Base-by-base conservation (phyloP, 2,329 filamentous ascomycete genomes). In the Aspergillus aculeatus region DNA sequence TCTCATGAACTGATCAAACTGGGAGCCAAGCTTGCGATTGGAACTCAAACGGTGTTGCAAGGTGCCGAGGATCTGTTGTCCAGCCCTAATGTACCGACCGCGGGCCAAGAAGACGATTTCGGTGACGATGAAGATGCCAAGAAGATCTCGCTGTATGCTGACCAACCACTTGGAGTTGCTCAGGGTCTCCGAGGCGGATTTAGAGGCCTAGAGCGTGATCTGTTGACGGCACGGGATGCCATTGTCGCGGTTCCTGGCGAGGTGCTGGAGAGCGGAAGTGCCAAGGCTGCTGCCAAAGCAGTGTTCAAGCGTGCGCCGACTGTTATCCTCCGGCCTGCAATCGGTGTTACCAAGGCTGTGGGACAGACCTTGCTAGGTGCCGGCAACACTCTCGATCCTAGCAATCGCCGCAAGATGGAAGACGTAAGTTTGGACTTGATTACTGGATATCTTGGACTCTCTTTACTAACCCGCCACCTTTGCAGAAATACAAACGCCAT, bases 181-280 rank as follows among this genome's bases (percentile, higher is more conserved):
- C 91, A 96, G 68, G 95, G 95, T 3, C 80, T 99, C 16, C 84
- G 90, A 2, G 90, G 90, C 12, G 95, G 92, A 4, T 94, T 93
- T 68, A 82, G 87, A 29, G 91, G 92, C 56, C 82, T 99, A 29
- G 88, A 93, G 62, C 86, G 92, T 35, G 96, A 99, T 74, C 81
- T 99, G n/a, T 83, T 94, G 44, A 82, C 93, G 49, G 91, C 95
- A 0, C 83, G 89, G 58, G 92, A 99, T 76, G 95, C 94, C 10
- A 92, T 99, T 59, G 94, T 99, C 68, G 95, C 94, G 1, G 91
- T 99, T 26, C 94, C 95, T 0, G 91, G 89, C 0, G 94, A 98
- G 73, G 86, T 96, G 0, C 89, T 96, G 82, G 92, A 97, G 69
- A 92, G 90, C 69, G 85, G 87, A 23, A 92, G 86, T 60, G 93